Conservation (phyloP, 768 basidiomycete species). For the Boletus pseudopeckii region DNA sequence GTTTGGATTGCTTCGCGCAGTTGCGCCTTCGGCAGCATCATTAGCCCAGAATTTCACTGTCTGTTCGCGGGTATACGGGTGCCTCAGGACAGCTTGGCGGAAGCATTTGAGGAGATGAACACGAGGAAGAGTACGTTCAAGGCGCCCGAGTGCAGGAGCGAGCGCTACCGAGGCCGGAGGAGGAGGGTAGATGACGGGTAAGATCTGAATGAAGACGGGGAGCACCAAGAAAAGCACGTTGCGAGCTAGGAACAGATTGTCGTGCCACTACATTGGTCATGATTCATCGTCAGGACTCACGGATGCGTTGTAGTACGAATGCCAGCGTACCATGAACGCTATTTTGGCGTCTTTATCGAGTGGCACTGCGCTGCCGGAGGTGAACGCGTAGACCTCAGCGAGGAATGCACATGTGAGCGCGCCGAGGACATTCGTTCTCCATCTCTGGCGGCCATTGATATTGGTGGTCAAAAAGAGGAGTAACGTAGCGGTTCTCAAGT, state of each 20-base stretch:
- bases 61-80: slow-evolving; percentile 45
- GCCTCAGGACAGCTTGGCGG: slow-evolving; percentile 55
- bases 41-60: slow-evolving; percentile 54
- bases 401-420: slow-evolving; percentile 47
- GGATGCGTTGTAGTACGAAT: background rate
- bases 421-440: slow-evolving; percentile 46
- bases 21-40: slow-evolving; percentile 50
- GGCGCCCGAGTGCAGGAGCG: slow-evolving; percentile 23
- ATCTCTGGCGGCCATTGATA: slow-evolving; percentile 39
- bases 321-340: slow-evolving; percentile 39
- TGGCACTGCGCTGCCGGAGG: slow-evolving; percentile 43
- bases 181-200: slow-evolving; percentile 35
- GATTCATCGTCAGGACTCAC: background rate
- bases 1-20: slow-evolving; percentile 44
- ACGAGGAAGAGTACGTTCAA: slow-evolving; percentile 40
- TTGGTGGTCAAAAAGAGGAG: slow-evolving; percentile 43
- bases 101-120: slow-evolving; percentile 55
- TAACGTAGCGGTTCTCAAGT: slow-evolving; percentile 54
- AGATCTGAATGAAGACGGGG: slow-evolving; percentile 45
- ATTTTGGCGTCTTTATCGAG: slow-evolving; percentile 40
- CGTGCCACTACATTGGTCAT: slow-evolving; percentile 57
- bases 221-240: slow-evolving; percentile 56
- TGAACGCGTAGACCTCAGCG: slow-evolving; percentile 52
- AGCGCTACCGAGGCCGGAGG: slow-evolving; percentile 30
- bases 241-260: slow-evolving; percentile 52